Evolutionary conservation across 352 stramenopile species (phyloP), one percentile per base, ranked within the genome.

Genomic region (Aphanomyces euteiches): DNA sequence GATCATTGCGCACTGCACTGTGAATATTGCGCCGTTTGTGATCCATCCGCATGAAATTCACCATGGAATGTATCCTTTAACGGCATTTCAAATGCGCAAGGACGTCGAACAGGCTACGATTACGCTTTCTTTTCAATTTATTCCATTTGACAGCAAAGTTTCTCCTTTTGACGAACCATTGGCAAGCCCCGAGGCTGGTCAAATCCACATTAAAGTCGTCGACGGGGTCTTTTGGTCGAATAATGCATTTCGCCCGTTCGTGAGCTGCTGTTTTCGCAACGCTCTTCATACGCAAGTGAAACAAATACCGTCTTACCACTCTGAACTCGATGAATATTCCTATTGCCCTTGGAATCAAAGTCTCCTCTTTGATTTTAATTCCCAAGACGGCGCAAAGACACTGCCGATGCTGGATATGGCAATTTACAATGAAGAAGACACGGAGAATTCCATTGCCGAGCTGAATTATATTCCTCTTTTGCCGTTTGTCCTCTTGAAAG

Each of bases 401-500:
- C 34, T 66, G 6, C 57, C 57, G 38, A 48, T 41, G 57, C 39
- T 66, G 57, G 12, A 50, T 34, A 36, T 66, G 54, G 7, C 54
- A 40, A 19, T 36, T 3, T n/a, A 37, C 17, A 37, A 40, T 37
- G 15, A 61, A 28, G 56, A 17, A 7, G 37, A 64, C 56, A 13
- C 28, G 12, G 38, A 38, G 28, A 28, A 8, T 21, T 21, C 47
- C 2, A 3, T 80, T 1, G 79, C 74, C 2, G 72, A 73, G 37
- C 59, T 83, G 37, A 77, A 83, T 17, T n/a, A 61, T 21, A 57
- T 84, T 28, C 79, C 78, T 6, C 63, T 87, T 10, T 84, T 87
- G 41, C 78, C 83, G 53, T 84, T 80, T 41, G 70, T 87, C 6
- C 47, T 87, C 5, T 66, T 77, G 34, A 77, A 82, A 39, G 79